phyloP scores from a whole-genome alignment of 495 filamentous ascomycete species.

The Penicillium pancosmium region DNA sequence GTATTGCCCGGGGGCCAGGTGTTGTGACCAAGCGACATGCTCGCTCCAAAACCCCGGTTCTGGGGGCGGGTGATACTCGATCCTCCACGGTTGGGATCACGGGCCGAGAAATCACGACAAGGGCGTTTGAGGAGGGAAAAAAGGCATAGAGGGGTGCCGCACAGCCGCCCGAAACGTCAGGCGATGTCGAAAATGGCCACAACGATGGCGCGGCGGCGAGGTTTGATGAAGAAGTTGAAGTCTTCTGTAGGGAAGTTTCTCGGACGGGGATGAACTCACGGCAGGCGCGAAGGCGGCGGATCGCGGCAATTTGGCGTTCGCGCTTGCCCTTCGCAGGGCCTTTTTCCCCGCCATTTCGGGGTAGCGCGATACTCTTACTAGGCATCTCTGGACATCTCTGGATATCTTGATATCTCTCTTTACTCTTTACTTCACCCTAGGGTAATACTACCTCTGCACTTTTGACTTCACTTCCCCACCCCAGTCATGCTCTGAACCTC shows the following conservation, averaged over 20 bases:
- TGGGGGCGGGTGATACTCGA: constrained; percentile 52
- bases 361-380: too few species aligned
- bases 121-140: constrained; percentile 30
- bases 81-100: constrained; percentile 50
- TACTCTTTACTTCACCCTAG: too few species aligned
- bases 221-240: constrained; percentile 45
- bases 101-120: constrained; percentile 35
- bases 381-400: too few species aligned
- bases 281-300: constrained; percentile 43
- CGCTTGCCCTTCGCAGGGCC: not conserved
- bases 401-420: too few species aligned
- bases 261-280: constrained; percentile 47
- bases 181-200: constrained; percentile 35
- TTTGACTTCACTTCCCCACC: not conserved
- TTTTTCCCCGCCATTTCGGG: not conserved
- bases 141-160: constrained; percentile 38
- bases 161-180: constrained; percentile 19
- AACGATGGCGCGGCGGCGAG: constrained; percentile 39
- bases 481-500: not conserved
- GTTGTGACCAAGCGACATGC: constrained; percentile 56
- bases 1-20: constrained; percentile 53
- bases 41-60: constrained; percentile 54
- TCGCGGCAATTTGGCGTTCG: constrained; percentile 27
- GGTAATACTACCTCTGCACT: too few species aligned
- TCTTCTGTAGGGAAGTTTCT: constrained; percentile 45